Evolutionary conservation across 2,329 filamentous ascomycete species (phyloP).

Genomic region (Coniochaeta sp.): DNA sequence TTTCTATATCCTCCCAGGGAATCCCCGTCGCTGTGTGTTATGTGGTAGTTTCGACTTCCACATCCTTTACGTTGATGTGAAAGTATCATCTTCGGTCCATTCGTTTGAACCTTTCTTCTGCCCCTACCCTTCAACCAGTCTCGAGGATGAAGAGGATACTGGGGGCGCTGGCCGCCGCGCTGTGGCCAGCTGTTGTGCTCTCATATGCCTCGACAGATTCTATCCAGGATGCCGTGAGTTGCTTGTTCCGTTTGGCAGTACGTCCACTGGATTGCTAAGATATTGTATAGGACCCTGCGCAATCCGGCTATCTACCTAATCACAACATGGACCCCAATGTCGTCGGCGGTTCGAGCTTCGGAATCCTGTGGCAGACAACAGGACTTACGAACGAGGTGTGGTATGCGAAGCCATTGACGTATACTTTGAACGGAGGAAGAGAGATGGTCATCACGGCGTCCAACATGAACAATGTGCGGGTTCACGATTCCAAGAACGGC

Average conservation of each 20-base stretch:
- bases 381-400: constrained; percentile 26
- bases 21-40: background rate
- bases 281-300: constrained; percentile 12
- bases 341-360: constrained; percentile 23
- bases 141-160: constrained; percentile 2
- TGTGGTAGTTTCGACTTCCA: background rate
- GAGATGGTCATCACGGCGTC: constrained; percentile 48
- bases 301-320: constrained; percentile 23
- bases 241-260: background rate
- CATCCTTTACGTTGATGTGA: background rate
- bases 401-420: constrained; percentile 39
- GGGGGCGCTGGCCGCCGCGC: constrained; percentile 5
- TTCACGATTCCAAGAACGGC: constrained; percentile 46
- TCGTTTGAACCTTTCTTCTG: background rate
- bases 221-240: constrained; percentile 8
- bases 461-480: constrained; percentile 52
- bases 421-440: constrained; percentile 38
- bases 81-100: background rate
- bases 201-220: constrained; percentile 8
- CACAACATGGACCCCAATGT: constrained; percentile 29
- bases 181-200: constrained; percentile 6
- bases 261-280: background rate
- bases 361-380: constrained; percentile 25
- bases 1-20: background rate
- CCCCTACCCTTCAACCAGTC: background rate